Evolutionary conservation across 2,329 filamentous ascomycete species (phyloP).

Genomic region (Knufia petricola): DNA sequence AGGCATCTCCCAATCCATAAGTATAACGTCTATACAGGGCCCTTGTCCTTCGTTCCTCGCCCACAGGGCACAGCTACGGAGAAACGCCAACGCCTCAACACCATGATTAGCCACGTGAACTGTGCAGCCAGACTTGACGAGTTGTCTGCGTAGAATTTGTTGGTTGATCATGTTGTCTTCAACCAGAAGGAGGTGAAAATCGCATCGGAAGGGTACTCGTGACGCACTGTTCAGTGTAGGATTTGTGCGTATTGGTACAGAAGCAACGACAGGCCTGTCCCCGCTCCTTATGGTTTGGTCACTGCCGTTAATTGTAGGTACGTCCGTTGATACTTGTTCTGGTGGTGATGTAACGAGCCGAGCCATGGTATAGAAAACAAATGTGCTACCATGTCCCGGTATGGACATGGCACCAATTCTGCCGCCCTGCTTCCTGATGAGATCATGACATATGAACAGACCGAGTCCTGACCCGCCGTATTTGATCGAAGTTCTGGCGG

Average conservation of each 20-base stretch:
- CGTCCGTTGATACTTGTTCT: not conserved
- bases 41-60: not conserved
- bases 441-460: constrained; percentile 64
- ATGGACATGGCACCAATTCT: constrained; percentile 61
- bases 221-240: too few relatives aligned
- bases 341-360: not conserved
- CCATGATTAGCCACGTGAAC: constrained; percentile 31
- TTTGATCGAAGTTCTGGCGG: constrained; percentile 64
- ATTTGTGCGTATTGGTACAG: too few relatives aligned
- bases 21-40: constrained; percentile 46
- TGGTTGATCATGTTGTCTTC: constrained; percentile 37
- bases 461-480: constrained; percentile 72
- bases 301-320: too few relatives aligned
- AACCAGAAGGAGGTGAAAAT: constrained; percentile 28
- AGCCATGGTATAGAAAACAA: constrained; percentile 48
- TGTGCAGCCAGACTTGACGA: constrained; percentile 28
- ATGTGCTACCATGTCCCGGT: constrained; percentile 45
- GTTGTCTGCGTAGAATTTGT: constrained; percentile 29
- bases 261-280: too few relatives aligned
- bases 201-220: not conserved
- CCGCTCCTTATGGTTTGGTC: too few relatives aligned
- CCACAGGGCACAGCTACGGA: constrained; percentile 21
- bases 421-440: constrained; percentile 71
- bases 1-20: constrained; percentile 77
- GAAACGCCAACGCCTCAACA: constrained; percentile 33